Conservation (phyloP, 495 filamentous ascomycete species). For the Physcia stellaris region DNA sequence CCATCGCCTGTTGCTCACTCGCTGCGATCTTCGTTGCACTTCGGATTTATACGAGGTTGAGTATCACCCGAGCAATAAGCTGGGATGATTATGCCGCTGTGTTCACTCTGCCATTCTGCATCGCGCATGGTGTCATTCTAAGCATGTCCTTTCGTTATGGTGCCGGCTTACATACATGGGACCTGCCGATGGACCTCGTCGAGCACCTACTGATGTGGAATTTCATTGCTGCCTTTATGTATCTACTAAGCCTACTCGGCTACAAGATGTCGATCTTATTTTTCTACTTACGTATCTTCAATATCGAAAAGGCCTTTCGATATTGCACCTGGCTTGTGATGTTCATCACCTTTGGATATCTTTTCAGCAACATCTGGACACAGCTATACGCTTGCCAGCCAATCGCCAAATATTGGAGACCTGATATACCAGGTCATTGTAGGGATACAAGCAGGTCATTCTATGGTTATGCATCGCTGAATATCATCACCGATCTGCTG, state of each 20-base stretch:
- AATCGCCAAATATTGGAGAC: not conserved
- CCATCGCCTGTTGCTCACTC: too few relatives aligned
- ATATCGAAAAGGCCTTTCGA: constrained; percentile 17
- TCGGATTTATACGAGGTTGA: constrained; percentile 2
- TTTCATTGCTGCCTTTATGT: constrained; percentile 23
- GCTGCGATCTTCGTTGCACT: constrained; percentile 1
- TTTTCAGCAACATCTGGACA: constrained; percentile 23
- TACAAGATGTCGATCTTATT: constrained; percentile 23
- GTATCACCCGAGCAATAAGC: constrained; percentile 2
- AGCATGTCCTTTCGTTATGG: constrained; percentile 6
- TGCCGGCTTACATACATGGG: constrained; percentile 10
- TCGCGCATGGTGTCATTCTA: constrained; percentile 6
- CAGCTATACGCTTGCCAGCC: not conserved
- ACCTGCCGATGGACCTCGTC: too few relatives aligned
- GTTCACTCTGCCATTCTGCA: constrained; percentile 3
- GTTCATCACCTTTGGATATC: constrained; percentile 23
- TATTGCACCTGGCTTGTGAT: constrained; percentile 21
- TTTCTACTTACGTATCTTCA: constrained; percentile 25
- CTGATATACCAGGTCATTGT: not conserved
- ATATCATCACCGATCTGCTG: constrained; percentile 33
- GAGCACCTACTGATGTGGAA: constrained; percentile 13
- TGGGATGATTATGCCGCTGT: constrained; percentile 5
- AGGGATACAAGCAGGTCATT: not conserved
- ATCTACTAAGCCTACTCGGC: constrained; percentile 21
- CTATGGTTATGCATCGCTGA: not conserved